Evolutionary conservation across 495 filamentous ascomycete genomes (phyloP).

Genomic region (Podospora tetraspora): DNA sequence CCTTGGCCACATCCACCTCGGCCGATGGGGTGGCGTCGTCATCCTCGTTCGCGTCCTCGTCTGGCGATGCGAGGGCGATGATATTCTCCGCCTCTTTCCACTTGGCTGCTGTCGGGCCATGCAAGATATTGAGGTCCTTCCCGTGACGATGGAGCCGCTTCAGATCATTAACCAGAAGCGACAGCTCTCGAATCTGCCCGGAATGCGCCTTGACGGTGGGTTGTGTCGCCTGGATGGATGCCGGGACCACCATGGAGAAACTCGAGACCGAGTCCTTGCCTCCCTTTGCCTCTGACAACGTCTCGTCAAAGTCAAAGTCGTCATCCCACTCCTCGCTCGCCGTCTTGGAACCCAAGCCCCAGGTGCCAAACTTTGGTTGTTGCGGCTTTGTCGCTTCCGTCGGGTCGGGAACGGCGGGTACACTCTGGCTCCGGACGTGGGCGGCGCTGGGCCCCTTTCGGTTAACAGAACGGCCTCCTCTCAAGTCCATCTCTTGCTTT

Average conservation of each 20-base stretch:
- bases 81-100: slow-evolving; percentile 89
- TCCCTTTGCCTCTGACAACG: slow-evolving; percentile 31
- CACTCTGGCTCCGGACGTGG: slow-evolving; percentile 90
- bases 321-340: slow-evolving; percentile 82
- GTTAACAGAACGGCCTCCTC: slow-evolving; percentile 67
- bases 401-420: slow-evolving; percentile 74
- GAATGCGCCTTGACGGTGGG: slow-evolving; percentile 81
- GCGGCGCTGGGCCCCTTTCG: slow-evolving; percentile 71
- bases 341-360: slow-evolving; percentile 78
- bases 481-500: slow-evolving; percentile 67
- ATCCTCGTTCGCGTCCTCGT: slow-evolving; percentile 56
- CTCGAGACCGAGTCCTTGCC: slow-evolving; percentile 42
- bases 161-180: slow-evolving; percentile 61
- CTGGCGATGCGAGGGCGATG: slow-evolving; percentile 75
- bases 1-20: slow-evolving; percentile 26
- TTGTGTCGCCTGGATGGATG: slow-evolving; percentile 77
- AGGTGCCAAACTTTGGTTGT: slow-evolving; percentile 82
- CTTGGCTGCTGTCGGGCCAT: slow-evolving; percentile 56
- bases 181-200: slow-evolving; percentile 80
- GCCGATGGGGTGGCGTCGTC: slow-evolving; percentile 24
- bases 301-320: slow-evolving; percentile 71
- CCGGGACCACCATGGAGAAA: slow-evolving; percentile 68
- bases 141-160: slow-evolving; percentile 72
- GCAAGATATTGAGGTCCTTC: slow-evolving; percentile 58
- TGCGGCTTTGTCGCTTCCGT: slow-evolving; percentile 51